These are phyloP conservation scores for Epichloe scottii DNA, from an alignment of 2,329 filamentous ascomycete genomes.

Conservation along the genomic window DNA sequence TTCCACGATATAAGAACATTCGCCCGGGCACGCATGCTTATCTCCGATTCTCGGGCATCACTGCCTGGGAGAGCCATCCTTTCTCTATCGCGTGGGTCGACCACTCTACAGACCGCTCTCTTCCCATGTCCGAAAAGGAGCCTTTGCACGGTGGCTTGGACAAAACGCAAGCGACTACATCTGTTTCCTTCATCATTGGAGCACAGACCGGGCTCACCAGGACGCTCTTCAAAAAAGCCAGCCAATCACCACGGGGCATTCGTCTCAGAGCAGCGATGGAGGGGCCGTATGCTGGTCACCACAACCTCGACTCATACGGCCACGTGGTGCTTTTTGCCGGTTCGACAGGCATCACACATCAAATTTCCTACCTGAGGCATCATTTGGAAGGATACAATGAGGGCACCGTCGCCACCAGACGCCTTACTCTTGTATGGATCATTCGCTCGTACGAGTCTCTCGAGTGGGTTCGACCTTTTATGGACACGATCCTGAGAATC, in stretches of 20 bases:
- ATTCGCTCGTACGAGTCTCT: constrained; percentile 80
- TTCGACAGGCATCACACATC: constrained; percentile 90
- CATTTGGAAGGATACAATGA: constrained; percentile 57
- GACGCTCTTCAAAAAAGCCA: constrained; percentile 61
- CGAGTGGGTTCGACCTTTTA: constrained; percentile 87
- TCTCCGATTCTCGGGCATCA: constrained; percentile 54
- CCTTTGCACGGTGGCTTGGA: constrained; percentile 26
- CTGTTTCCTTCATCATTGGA: constrained; percentile 72
- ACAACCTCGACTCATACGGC: constrained; percentile 83
- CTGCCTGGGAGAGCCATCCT: constrained; percentile 61
- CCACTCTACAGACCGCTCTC: constrained; percentile 30
- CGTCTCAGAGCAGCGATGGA: constrained; percentile 65
- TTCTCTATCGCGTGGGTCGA: constrained; percentile 70
- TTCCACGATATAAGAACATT: constrained; percentile 54
- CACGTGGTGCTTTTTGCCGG: constrained; percentile 84
- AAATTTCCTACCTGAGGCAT: constrained; percentile 76
- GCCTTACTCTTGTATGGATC: constrained; percentile 80
- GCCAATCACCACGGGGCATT: constrained; percentile 39
- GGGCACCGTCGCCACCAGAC: constrained; percentile 66
- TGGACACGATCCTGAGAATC: constrained; percentile 62
- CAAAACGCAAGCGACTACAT: constrained; percentile 30
- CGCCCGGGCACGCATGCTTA: constrained; percentile 64
- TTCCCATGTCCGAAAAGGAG: constrained; percentile 30
- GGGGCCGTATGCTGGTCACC: constrained; percentile 76
- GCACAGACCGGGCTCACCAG: constrained; percentile 83